Base-by-base conservation (phyloP, 140 eudicot species). In the Cichorium intybus region DNA sequence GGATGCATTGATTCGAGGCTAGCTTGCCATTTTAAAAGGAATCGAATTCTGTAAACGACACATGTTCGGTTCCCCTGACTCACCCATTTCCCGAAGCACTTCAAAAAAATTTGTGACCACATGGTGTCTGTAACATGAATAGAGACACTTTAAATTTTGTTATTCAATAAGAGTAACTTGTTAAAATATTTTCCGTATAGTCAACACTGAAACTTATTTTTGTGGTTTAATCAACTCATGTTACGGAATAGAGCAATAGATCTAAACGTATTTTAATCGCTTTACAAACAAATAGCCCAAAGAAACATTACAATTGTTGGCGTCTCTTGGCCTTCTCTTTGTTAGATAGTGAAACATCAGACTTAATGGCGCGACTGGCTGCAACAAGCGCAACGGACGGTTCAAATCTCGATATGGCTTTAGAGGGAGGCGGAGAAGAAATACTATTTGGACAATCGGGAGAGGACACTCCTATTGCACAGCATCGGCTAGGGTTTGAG, bases 401-500 rank as follows among this genome's bases (percentile, higher is more conserved):
- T 53, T 74, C 86, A 28, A 74, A 59, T 43, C 75, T 71, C 18
- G 68, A 20, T 6, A 64, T 60, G 9, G 14, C 63, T 33, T 50
- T 22, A 18, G 57, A 55, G 5, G 75, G 75, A 10, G 69, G 27
- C 81, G 74, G 11, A 64, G 70, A 59, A 0, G 71, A 37, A 12
- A 54, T 7, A 48, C 64, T 64, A 28, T 70, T 67, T 24, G 69
- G 73, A 34, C 95, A 87, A 69, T 87, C 95, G 0, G 96, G n/a
- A n/a, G n/a, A n/a, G n/a, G 96, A 62, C 96, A 87, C 69, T 79
- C 89, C 85, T 85, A 87, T 23, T 62, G 68, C 5, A 76, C 62
- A 3, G 80, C 74, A 34, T 77, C 74, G 18, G 84, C 69, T 71
- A 82, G 82, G 81, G 82, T 75, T 61, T 66, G 33, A 6, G 87